Evolutionary conservation across 768 basidiomycete species (phyloP), one percentile per base, ranked within the genome.

Genomic region (Lyophyllum shimeji): DNA sequence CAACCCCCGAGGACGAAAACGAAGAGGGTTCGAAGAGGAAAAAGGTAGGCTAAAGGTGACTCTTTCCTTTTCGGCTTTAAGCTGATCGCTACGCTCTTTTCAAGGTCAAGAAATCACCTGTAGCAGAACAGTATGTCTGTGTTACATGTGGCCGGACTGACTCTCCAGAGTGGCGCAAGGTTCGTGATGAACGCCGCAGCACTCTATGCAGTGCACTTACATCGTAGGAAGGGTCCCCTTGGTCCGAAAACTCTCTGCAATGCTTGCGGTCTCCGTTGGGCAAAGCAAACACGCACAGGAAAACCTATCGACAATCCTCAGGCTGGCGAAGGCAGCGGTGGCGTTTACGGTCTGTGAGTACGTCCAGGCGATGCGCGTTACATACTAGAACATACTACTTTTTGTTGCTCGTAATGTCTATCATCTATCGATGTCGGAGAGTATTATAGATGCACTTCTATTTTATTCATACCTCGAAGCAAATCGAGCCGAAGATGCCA

Each of bases 231-330:
- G 91, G 96, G 96, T 11, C 96, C 96, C 1, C 79, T 84, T 52
- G 96, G 96, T 33, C 94, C 96, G 1, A 99, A 98, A 75, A 97
- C 96, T n/a, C 74, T 98, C 4, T 98, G 96, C 77, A 97, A 98
- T 71, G 95, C 95, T 1, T 97, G 96, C 61, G 95, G 95, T 23
- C 73, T 98, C 39, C 82, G 95, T 52, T 96, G 93, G 92, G 95
- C 95, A 25, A 96, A 97, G 58, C 77, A 78, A 61, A 72, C 72
- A 62, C 71, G 60, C 7, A 52, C 33, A 3, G 60, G 76, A 29
- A 77, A 72, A 60, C 63, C 55, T 12, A 13, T 37, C 12, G 76
- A 79, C 47, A 76, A 78, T 39, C 59, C 71, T 9, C 8, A 29
- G 29, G 29, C 48, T 52, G 47, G 29, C 29, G 20, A 15, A 2